Percentiles rank a stretch among this genome's conserved stretches.
Evolutionary conservation across 805 yeast species (phyloP).

Genomic region (Candida vaughaniae): DNA sequence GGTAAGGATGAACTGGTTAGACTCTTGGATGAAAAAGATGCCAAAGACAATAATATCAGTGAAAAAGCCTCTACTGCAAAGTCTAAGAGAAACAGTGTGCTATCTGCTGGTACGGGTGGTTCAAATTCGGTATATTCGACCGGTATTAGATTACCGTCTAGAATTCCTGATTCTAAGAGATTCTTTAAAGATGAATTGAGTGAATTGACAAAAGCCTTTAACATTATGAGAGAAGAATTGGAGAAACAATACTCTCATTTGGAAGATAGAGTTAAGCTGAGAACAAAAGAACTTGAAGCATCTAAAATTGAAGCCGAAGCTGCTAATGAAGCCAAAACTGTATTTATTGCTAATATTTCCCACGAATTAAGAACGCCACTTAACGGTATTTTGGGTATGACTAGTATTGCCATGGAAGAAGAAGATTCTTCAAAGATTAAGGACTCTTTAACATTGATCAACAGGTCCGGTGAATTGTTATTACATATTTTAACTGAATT

Average conservation of each 20-base stretch:
- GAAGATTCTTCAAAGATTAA: constrained; percentile 64
- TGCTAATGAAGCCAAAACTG: constrained; percentile 94
- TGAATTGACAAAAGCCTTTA: constrained; percentile 84
- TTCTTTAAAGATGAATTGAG: constrained; percentile 80
- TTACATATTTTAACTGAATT: constrained; percentile 88
- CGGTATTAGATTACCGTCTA: constrained; percentile 40
- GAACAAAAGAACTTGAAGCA: constrained; percentile 86
- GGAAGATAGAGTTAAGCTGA: constrained; percentile 82
- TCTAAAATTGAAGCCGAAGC: constrained; percentile 88
- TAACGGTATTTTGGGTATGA: constrained; percentile 95
- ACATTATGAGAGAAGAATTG: constrained; percentile 85
- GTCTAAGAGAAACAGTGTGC: constrained; percentile 32
- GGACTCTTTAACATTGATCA: constrained; percentile 75
- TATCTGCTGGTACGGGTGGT: constrained; percentile 29
- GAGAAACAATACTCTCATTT: constrained; percentile 79
- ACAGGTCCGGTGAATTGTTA: constrained; percentile 86
- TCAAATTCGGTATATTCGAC: constrained; percentile 39
- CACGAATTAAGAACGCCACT: constrained; percentile 88
- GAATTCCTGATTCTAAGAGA: constrained; percentile 38
- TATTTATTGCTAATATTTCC: constrained; percentile 31
- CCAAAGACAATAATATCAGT: not conserved
- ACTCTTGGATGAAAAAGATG: not conserved
- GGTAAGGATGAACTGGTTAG: constrained; percentile 2
- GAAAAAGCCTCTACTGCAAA: not conserved
- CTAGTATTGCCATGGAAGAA: constrained; percentile 91